These are phyloP conservation scores for Pseudoscleropodium purum DNA, from an alignment of 225 moss, liverwort and hornwort genomes.

Conservation along the genomic window DNA sequence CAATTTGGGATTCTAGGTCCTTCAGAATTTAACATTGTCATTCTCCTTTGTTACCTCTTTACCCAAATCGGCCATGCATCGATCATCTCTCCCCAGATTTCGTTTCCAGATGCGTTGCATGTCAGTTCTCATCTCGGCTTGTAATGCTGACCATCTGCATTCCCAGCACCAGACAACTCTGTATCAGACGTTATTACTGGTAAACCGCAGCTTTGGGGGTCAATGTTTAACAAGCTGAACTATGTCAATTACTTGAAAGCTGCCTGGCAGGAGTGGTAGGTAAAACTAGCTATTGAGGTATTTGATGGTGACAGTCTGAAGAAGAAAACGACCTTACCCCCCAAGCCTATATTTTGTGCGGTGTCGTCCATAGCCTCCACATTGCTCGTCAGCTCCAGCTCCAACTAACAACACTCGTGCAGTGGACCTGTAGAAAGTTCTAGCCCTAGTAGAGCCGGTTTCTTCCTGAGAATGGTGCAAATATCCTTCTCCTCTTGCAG, in stretches of 20 bases:
- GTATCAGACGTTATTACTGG: not conserved
- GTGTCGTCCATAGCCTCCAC: slow-evolving; percentile 96
- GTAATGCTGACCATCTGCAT: slow-evolving; percentile 73
- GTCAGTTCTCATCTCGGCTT: slow-evolving; percentile 86
- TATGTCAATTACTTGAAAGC: not conserved
- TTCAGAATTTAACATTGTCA: not conserved
- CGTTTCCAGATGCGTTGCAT: slow-evolving; percentile 94
- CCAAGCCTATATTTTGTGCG: slow-evolving; percentile 86
- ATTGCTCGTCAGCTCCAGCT: slow-evolving; percentile 98
- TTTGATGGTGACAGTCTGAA: not conserved
- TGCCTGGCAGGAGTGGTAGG: not conserved
- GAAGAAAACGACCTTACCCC: slow-evolving; percentile 39
- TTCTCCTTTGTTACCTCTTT: slow-evolving; percentile 58
- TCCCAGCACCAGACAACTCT: not conserved
- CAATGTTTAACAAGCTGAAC: not conserved
- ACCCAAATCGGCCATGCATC: slow-evolving; percentile 80
- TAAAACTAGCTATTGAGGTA: not conserved
- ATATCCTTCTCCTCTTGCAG: slow-evolving; percentile 74
- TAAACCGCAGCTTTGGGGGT: not conserved
- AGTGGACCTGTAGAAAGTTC: slow-evolving; percentile 32
- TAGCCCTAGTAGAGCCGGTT: not conserved
- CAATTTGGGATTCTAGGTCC: not conserved
- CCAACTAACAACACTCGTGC: slow-evolving; percentile 86
- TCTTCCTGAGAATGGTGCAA: slow-evolving; percentile 8
- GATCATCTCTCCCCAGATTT: slow-evolving; percentile 94